Conservation (phyloP, 345 rosid species). For the Camelina hispida region DNA sequence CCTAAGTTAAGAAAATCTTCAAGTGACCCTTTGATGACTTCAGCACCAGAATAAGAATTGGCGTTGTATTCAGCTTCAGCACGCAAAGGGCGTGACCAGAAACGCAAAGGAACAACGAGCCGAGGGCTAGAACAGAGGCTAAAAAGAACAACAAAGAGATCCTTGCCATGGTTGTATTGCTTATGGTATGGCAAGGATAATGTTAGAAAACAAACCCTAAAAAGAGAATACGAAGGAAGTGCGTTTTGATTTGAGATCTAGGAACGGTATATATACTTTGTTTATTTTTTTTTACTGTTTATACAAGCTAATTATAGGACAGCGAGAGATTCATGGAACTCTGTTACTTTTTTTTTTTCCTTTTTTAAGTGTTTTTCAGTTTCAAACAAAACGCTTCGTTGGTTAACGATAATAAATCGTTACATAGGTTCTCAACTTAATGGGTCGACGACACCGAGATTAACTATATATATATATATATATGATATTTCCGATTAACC, state of each 20-base stretch:
- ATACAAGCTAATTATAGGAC: constrained; percentile 27
- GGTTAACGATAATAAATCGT: too few species aligned
- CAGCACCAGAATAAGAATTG: not conserved
- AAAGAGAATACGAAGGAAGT: constrained; percentile 17
- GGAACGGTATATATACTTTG: constrained; percentile 26
- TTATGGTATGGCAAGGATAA: constrained; percentile 16
- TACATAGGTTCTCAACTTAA: too few species aligned
- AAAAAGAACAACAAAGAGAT: constrained; percentile 34
- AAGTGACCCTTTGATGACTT: not conserved
- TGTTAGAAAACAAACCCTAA: not conserved
- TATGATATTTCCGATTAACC: too few species aligned
- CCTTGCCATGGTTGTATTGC: constrained; percentile 37
- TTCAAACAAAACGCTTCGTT: too few species aligned
- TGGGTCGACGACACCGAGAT: too few species aligned
- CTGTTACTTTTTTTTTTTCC: constrained; percentile 15
- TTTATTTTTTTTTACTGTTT: not conserved
- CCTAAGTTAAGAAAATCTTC: constrained; percentile 15
- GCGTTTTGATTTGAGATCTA: constrained; percentile 23
- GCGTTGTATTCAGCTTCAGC: not conserved
- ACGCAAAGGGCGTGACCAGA: constrained; percentile 5
- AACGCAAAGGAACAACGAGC: constrained; percentile 29
- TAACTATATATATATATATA: too few species aligned
- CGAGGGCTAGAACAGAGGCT: constrained; percentile 26
- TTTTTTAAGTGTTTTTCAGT: not conserved
- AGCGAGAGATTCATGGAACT: constrained; percentile 23